These are phyloP conservation scores for Vaccinium macrocarpon DNA, from an alignment of 148 eudicot species.

Conservation along the genomic window DNA sequence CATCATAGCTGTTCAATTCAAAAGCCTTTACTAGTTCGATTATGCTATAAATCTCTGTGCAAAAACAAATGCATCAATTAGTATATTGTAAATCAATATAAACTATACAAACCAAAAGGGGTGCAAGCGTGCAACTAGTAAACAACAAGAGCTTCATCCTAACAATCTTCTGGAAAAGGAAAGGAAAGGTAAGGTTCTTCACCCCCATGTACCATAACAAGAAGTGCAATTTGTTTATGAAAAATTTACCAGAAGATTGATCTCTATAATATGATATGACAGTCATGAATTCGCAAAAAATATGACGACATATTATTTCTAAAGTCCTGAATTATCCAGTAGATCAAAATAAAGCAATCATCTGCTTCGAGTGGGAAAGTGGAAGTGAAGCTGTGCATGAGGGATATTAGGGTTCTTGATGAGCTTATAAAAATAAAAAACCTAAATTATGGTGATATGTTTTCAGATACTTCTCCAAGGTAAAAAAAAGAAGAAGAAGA, in stretches of 20 bases:
- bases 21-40: no score
- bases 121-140: neutral
- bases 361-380: neutral
- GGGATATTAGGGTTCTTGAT: neutral
- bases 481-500: neutral
- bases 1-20: neutral
- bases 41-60: no score
- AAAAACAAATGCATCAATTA: no score
- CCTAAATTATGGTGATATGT: neutral
- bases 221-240: neutral
- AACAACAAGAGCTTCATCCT: neutral
- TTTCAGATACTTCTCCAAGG: neutral
- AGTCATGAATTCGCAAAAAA: neutral
- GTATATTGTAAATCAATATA: no score
- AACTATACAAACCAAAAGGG: neutral
- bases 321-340: neutral
- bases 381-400: neutral
- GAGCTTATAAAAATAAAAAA: neutral
- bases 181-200: slow-evolving; percentile 5
- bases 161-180: neutral
- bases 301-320: neutral
- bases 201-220: neutral
- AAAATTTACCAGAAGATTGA: no score
- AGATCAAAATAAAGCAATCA: neutral
- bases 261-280: neutral